Conservation (phyloP, 1,139 yeast species). For the Taphrina betulina region DNA sequence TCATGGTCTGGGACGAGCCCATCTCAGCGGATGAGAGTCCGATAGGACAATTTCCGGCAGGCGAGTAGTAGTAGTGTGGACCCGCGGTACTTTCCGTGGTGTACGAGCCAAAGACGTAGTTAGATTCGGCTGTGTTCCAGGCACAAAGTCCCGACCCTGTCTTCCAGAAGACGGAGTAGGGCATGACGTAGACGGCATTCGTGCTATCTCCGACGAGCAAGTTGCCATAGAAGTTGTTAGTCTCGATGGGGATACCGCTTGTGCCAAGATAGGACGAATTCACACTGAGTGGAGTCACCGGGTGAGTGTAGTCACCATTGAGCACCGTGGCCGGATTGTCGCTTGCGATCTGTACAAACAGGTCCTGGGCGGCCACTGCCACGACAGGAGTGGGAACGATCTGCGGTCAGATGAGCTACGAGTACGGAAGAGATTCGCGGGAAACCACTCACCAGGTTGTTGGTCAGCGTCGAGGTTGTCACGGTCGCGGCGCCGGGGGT, state of each 20-base stretch:
- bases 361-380: conserved; percentile 19
- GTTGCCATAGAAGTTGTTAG: conserved; percentile 72
- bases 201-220: conserved; percentile 57
- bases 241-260: conserved; percentile 47
- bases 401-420: conserved; percentile 5
- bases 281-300: conserved; percentile 3
- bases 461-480: neutral
- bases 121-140: conserved; percentile 54
- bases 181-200: conserved; percentile 55
- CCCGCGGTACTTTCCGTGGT: conserved; percentile 1
- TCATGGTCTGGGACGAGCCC: conserved; percentile 47
- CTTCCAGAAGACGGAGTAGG: conserved; percentile 61
- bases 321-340: conserved; percentile 31
- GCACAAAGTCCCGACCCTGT: conserved; percentile 59
- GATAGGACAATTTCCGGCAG: conserved; percentile 54
- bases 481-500: conserved; percentile 13
- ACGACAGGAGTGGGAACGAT: conserved; percentile 30
- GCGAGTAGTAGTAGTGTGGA: conserved; percentile 55
- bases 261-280: conserved; percentile 6
- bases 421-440: neutral
- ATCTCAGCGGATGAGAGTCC: conserved; percentile 59
- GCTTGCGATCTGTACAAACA: conserved; percentile 27
- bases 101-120: conserved; percentile 46
- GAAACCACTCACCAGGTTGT: neutral
- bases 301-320: conserved; percentile 16